Evolutionary conservation across 768 basidiomycete species (phyloP).

Genomic region (Suillus alpinus): DNA sequence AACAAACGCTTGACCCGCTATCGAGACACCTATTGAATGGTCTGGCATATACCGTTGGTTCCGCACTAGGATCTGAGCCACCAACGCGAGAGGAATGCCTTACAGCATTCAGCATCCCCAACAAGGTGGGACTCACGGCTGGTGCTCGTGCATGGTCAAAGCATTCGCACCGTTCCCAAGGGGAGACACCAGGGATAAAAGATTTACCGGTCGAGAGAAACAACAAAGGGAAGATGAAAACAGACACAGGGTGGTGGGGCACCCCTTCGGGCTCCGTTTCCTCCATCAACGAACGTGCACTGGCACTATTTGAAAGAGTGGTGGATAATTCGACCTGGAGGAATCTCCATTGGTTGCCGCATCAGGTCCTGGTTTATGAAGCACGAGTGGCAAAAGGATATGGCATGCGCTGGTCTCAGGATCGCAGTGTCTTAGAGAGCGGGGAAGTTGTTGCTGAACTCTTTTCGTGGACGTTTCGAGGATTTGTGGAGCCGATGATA

Average conservation of each 20-base stretch:
- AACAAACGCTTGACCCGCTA: conserved; percentile 29
- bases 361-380: conserved; percentile 61
- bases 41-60: conserved; percentile 58
- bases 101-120: conserved; percentile 46
- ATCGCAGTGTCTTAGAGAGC: conserved; percentile 28
- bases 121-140: conserved; percentile 50
- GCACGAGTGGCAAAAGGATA: conserved; percentile 57
- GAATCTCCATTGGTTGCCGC: conserved; percentile 67
- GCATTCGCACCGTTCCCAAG: conserved; percentile 53
- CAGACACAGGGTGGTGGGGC: conserved; percentile 56
- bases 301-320: conserved; percentile 51
- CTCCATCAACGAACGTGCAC: conserved; percentile 50
- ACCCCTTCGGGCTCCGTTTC: conserved; percentile 50
- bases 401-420: conserved; percentile 66
- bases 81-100: conserved; percentile 51
- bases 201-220: conserved; percentile 4
- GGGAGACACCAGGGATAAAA: neutral
- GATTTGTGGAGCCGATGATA: conserved; percentile 69
- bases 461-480: conserved; percentile 53
- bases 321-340: conserved; percentile 54
- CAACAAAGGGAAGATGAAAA: conserved; percentile 15
- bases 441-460: conserved; percentile 2
- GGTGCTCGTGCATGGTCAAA: conserved; percentile 69
- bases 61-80: conserved; percentile 50
- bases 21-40: conserved; percentile 47